Conservation (phyloP, 192 early-diverging fungal species). For the Entrophospora sp. region DNA sequence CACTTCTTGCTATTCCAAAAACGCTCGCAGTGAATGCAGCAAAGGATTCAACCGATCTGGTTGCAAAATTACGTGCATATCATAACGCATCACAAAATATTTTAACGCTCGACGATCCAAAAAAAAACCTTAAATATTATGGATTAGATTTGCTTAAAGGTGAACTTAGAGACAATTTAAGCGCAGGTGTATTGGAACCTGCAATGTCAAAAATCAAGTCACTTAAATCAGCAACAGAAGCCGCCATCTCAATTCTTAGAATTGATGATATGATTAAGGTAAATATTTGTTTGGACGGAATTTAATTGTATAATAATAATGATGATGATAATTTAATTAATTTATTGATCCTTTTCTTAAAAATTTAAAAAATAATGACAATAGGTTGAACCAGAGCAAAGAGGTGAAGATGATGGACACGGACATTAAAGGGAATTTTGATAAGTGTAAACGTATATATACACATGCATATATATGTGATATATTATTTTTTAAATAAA, state of each 20-base stretch:
- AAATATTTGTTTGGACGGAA: no score
- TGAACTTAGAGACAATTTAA: slow-evolving; percentile 83
- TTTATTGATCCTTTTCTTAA: not conserved
- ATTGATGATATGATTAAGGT: slow-evolving; percentile 91
- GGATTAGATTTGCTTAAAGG: slow-evolving; percentile 95
- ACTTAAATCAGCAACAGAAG: slow-evolving; percentile 96
- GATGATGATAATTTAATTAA: not conserved
- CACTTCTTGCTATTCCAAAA: slow-evolving; percentile 94
- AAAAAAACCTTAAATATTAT: slow-evolving; percentile 72
- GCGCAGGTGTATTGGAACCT: slow-evolving; percentile 93
- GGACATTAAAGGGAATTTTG: no score
- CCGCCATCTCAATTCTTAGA: slow-evolving; percentile 93
- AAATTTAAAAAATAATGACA: not conserved
- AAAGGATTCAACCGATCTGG: slow-evolving; percentile 95
- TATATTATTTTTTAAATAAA: no score
- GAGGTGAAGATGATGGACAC: slow-evolving; percentile 40
- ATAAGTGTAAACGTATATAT: no score
- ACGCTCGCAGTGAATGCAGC: slow-evolving; percentile 96
- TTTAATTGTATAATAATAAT: no score
- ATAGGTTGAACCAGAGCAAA: slow-evolving; percentile 37
- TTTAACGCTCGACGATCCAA: slow-evolving; percentile 59
- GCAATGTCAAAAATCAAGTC: slow-evolving; percentile 98
- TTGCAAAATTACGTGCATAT: slow-evolving; percentile 92
- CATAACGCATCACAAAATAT: slow-evolving; percentile 86
- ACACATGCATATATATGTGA: no score